Evolutionary conservation across 2,329 filamentous ascomycete genomes (phyloP).

Genomic region (Arachnomyces sp.): DNA sequence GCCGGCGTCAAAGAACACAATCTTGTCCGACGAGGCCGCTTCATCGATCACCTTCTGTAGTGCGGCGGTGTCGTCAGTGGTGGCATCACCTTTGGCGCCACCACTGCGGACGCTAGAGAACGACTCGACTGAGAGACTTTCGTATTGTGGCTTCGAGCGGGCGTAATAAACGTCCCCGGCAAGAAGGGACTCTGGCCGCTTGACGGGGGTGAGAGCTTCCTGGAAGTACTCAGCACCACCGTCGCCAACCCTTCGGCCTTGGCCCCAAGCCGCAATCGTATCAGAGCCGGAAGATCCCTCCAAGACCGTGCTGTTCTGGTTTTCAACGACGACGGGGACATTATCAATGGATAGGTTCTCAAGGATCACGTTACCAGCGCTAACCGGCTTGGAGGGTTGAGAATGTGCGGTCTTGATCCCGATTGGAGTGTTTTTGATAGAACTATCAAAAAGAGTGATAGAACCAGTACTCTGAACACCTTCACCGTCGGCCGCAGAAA

Average conservation of each 20-base stretch:
- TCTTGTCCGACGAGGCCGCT: constrained; percentile 28
- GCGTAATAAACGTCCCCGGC: constrained; percentile 37
- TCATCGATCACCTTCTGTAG: constrained; percentile 4
- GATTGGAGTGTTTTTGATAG: constrained; percentile 40
- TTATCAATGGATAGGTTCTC: constrained; percentile 48
- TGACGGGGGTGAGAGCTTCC: constrained; percentile 36
- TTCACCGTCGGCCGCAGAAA: constrained; percentile 31
- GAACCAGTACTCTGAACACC: constrained; percentile 43
- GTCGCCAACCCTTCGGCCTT: constrained; percentile 38
- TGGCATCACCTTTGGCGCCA: constrained; percentile 43
- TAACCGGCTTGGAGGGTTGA: constrained; percentile 31
- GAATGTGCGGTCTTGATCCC: constrained; percentile 42
- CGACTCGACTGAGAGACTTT: constrained; percentile 24
- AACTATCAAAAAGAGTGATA: constrained; percentile 46
- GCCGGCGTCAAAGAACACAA: constrained; percentile 70
- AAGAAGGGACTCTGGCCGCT: constrained; percentile 38
- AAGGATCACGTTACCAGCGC: constrained; percentile 44
- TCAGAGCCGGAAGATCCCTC: constrained; percentile 26
- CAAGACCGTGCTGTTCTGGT: constrained; percentile 29
- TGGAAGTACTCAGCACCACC: constrained; percentile 37
- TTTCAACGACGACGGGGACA: constrained; percentile 38
- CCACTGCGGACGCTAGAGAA: constrained; percentile 38
- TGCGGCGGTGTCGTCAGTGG: constrained; percentile 33
- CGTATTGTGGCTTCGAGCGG: constrained; percentile 49
- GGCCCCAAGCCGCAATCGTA: constrained; percentile 34